phyloP scores from a whole-genome alignment of 2,329 filamentous ascomycete genomes.

The Aspergillus fructus region DNA sequence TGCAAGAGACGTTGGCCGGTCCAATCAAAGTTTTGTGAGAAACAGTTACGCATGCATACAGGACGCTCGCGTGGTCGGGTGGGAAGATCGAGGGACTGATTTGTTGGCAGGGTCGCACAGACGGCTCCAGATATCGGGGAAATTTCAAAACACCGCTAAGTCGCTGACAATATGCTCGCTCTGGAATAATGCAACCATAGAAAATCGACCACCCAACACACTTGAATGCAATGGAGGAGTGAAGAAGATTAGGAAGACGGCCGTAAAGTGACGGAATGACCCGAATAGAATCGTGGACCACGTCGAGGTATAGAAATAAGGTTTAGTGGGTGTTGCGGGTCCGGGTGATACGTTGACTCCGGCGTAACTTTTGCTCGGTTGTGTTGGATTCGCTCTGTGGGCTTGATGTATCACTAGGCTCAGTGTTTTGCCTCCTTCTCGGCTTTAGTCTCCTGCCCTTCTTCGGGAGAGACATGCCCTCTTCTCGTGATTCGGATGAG shows the following conservation, averaged over 20 bases:
- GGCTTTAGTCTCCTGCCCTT: constrained; percentile 13
- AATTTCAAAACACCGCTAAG: constrained; percentile 12
- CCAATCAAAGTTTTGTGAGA: neutral
- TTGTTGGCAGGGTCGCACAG: constrained; percentile 1
- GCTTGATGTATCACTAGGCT: constrained; percentile 13
- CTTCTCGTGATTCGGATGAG: constrained; percentile 10
- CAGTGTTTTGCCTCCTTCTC: constrained; percentile 7
- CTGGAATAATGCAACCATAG: constrained; percentile 9
- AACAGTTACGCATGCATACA: neutral
- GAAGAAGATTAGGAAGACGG: neutral
- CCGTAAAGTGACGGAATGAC: neutral
- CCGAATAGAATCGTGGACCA: neutral
- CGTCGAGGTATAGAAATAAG: neutral
- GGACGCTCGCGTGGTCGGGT: constrained; percentile 3
- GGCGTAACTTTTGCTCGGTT: constrained; percentile 19
- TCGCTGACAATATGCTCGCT: constrained; percentile 13
- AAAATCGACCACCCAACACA: constrained; percentile 13
- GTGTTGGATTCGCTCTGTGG: constrained; percentile 15
- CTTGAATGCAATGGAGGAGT: constrained; percentile 16
- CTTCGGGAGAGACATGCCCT: neutral
- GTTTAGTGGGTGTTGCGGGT: constrained; percentile 14
- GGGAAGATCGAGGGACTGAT: neutral
- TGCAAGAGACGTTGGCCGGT: neutral
- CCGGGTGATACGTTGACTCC: constrained; percentile 20
- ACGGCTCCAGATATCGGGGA: constrained; percentile 6